Conservation (phyloP, 2,329 filamentous ascomycete species). For the Beauveria australis region DNA sequence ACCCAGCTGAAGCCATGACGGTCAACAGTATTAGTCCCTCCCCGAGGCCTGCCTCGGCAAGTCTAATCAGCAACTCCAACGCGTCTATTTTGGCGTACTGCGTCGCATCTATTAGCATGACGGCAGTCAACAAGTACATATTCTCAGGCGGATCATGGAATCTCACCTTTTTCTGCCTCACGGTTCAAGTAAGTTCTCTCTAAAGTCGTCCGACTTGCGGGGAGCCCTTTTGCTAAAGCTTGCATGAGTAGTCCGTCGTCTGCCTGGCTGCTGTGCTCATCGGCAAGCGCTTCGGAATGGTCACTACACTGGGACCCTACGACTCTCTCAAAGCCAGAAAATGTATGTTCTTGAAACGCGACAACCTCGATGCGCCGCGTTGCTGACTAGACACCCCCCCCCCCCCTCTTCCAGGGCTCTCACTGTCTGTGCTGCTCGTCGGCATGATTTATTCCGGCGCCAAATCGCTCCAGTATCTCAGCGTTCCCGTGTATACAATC, state of each 20-base stretch:
- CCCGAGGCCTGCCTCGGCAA: background rate
- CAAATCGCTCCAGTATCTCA: conserved; percentile 92
- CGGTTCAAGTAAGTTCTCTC: conserved; percentile 65
- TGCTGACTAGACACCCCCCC: conserved; percentile 15
- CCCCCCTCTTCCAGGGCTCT: conserved; percentile 61
- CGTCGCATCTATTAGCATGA: conserved; percentile 96
- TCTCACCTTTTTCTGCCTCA: conserved; percentile 90
- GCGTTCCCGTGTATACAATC: conserved; percentile 97
- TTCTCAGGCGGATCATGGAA: conserved; percentile 89
- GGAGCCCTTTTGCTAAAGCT: conserved; percentile 11
- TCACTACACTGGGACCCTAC: conserved; percentile 74
- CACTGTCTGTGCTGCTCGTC: conserved; percentile 88
- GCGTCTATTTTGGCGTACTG: conserved; percentile 87
- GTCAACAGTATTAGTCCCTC: background rate
- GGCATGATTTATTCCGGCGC: conserved; percentile 99
- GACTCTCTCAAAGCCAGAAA: conserved; percentile 83
- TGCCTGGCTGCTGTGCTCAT: conserved; percentile 77
- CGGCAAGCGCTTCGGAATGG: conserved; percentile 74
- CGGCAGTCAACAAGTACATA: conserved; percentile 98
- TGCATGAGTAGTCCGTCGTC: conserved; percentile 61
- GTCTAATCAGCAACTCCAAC: conserved; percentile 56
- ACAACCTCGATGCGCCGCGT: background rate
- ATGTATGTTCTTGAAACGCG: conserved; percentile 50
- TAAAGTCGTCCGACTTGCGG: background rate
- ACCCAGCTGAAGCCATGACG: background rate